Evolutionary conservation across 257 asterid species (phyloP), one percentile per base, ranked within the genome.

Genomic region (Solanum ossicruentum): DNA sequence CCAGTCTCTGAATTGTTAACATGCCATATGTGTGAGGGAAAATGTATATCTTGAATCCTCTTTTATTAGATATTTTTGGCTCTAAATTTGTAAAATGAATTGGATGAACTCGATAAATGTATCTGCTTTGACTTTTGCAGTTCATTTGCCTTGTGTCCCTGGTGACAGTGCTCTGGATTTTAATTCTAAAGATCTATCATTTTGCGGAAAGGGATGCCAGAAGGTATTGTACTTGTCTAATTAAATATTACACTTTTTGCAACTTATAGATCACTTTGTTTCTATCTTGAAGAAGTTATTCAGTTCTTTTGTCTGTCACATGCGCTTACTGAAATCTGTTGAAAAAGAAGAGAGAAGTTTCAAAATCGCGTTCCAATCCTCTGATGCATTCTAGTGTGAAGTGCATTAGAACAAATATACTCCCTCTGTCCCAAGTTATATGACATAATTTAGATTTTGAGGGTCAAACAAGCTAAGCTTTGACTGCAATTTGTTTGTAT

Each of bases 11-110:
- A 91, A 70, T 83, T 93, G 84, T 65, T 86, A 85, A 84, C 85
- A 78, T 97, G 99, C 88, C 88, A 84, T 72, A 85, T 92, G 85
- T 97, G 99, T 55, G 97, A 94, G 92, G 97, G 94, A 89, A 97
- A 92, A 89, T 95, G 99, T 97, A 89, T 86, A 83, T 86, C 80
- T 39, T n/a, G 6, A 85, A 54, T 78, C 66, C 49, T 18, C 23
- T 26, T 78, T 52, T 77, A 15, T 6, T 78, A 78, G 23, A 52
- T 3, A 52, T 16, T 28, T 78, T 52, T 28, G 54, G 23, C 83
- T 32, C 23, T 28, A 78, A 78, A 52, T 78, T 26, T 78, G 83
- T 28, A 69, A 32, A 17, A 54, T 52, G 66, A 26, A 78, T 17
- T 78, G 23, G 49, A 10, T 28, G 83, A 78, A 78, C 63, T 17